Evolutionary conservation across 495 filamentous ascomycete species (phyloP), one percentile per base, ranked within the genome.

Genomic region (Talaromyces stipitatus): DNA sequence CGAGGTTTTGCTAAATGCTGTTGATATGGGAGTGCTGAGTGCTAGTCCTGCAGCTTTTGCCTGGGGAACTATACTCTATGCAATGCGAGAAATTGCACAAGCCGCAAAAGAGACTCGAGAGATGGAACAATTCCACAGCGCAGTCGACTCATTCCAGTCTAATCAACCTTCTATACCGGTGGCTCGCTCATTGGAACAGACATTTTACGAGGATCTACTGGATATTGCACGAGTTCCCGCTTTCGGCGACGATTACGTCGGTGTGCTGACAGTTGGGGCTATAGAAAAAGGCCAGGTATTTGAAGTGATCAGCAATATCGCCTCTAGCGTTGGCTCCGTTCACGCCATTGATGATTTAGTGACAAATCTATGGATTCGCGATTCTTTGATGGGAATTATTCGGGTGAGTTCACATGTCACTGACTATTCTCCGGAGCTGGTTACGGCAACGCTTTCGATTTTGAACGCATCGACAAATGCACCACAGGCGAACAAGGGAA

Each of bases 61-160:
- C 8, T 96, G 90, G 91, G 80, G 84, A 9, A 68, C 91, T 50
- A 78, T 95, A 18, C 69, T 90, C n/a, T 77, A 89, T 60, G 78
- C 78, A 6, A 81, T 91, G 74, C 77, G 78, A 63, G 71, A 85
- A 29, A 72, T 78, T 2, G 86, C 83, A 48, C 71, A 80, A 28
- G 72, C 72, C 45, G 74, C 83, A 33, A 80, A 77, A 46, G 81
- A 88, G 48, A 74, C 70, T 28, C 74, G 80, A 54, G 87, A 88
- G 59, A 53, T 81, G n/a, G 72, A 82, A 41, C 83, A 85, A 60
- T 83, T 83, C 28, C 75, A 84, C 57, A 81, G 73, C 53, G 84
- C 85, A 23, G 77, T 85, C 27, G 78, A 82, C 54, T 78, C 76
- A 10, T 74, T 77, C 33, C 66, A 75, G 12, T 67, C 69, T n/a